Percentiles rank a stretch among this genome's conserved stretches.
These are phyloP conservation scores for Phytophthora pistaciae DNA, from an alignment of 352 stramenopile genomes.

Conservation along the genomic window DNA sequence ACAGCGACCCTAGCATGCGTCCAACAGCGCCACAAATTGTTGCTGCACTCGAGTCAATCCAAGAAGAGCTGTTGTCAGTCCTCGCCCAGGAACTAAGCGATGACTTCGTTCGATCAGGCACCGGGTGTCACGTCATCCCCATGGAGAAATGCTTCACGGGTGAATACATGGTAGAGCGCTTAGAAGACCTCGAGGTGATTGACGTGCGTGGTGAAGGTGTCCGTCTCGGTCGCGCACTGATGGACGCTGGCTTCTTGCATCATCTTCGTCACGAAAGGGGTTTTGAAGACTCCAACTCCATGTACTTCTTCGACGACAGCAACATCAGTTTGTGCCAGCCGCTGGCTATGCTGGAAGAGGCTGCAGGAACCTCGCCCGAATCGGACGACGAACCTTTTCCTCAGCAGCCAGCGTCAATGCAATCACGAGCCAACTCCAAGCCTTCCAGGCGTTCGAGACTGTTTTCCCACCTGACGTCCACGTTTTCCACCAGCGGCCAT, in stretches of 20 bases:
- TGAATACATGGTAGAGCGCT: constrained; percentile 39
- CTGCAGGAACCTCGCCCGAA: constrained; percentile 23
- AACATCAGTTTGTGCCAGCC: constrained; percentile 56
- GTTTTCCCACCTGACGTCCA: constrained; percentile 38
- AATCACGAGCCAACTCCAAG: constrained; percentile 21
- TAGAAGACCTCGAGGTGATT: constrained; percentile 45
- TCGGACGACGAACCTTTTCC: constrained; percentile 31
- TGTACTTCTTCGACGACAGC: constrained; percentile 67
- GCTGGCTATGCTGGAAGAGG: constrained; percentile 49
- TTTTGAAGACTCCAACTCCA: constrained; percentile 41
- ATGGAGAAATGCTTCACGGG: constrained; percentile 45
- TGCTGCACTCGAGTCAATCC: constrained; percentile 53
- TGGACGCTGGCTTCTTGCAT: constrained; percentile 72
- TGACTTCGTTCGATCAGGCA: constrained; percentile 38
- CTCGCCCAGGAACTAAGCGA: constrained; percentile 61
- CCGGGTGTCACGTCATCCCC: constrained; percentile 10
- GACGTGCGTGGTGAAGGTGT: constrained; percentile 41
- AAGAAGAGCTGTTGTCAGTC: constrained; percentile 64
- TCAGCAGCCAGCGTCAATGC: neutral
- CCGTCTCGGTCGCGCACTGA: constrained; percentile 60
- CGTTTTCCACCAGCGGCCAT: constrained; percentile 29
- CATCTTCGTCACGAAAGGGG: constrained; percentile 49
- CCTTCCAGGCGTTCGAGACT: constrained; percentile 18
- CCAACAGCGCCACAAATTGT: constrained; percentile 64
- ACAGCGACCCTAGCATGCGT: constrained; percentile 54